A percentile compares a stretch with the other conserved stretches of the same genome.
Conservation (phyloP, 1,284 basidiomycete species). For the Boletus mariae region DNA sequence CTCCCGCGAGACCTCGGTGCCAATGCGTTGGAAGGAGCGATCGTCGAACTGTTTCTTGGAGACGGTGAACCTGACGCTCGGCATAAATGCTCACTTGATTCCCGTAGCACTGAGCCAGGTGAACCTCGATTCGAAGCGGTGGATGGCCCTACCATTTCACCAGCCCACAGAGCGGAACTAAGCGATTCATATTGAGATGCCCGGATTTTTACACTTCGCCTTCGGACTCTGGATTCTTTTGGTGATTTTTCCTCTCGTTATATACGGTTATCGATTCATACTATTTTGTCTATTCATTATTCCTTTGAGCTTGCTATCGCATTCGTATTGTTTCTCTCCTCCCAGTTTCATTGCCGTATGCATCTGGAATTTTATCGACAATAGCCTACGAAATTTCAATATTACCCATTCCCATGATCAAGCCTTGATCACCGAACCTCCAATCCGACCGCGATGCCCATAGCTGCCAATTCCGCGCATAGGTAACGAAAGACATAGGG, state of each 20-base stretch:
- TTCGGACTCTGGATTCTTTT: conserved; percentile 8
- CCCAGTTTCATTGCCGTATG: conserved; percentile 19
- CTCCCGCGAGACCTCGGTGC: conserved; percentile 10
- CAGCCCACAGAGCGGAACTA: conserved; percentile 4
- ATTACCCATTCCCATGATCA: background rate
- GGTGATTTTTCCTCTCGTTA: conserved; percentile 3
- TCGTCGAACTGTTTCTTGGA: conserved; percentile 53
- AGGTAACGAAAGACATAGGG: conserved; percentile 94
- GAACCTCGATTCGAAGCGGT: conserved; percentile 1
- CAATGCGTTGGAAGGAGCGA: conserved; percentile 31
- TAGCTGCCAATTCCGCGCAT: conserved; percentile 80
- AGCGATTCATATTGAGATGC: conserved; percentile 16
- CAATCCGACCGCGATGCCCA: conserved; percentile 82
- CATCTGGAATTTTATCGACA: conserved; percentile 6
- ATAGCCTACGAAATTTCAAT: conserved; percentile 1
- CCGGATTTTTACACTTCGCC: background rate
- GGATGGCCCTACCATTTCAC: background rate
- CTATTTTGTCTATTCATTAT: conserved; percentile 18
- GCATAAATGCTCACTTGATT: background rate
- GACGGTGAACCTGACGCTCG: conserved; percentile 20
- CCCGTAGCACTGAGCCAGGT: background rate
- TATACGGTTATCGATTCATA: conserved; percentile 12
- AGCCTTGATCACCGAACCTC: conserved; percentile 45
- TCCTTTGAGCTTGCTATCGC: conserved; percentile 8
- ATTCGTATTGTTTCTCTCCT: conserved; percentile 13